Conservation (phyloP, 2,329 filamentous ascomycete species). For the Botrytis aclada region DNA sequence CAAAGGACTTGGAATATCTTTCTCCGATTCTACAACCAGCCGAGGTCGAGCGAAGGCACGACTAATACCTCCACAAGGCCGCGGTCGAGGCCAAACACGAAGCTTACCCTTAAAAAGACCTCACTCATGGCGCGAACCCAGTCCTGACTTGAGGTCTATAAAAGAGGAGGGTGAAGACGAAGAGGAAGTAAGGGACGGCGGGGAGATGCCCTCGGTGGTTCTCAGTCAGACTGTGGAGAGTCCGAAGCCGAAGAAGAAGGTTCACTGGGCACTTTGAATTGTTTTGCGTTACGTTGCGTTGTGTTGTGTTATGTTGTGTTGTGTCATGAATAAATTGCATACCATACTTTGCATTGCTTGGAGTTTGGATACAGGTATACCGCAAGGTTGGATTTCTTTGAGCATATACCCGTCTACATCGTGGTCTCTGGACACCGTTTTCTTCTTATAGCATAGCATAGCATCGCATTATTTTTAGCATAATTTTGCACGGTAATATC, state of each 20-base stretch:
- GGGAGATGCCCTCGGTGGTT: slow-evolving; percentile 17
- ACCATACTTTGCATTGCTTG: slow-evolving; percentile 23
- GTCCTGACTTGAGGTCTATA: slow-evolving; percentile 36
- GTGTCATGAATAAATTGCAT: slow-evolving; percentile 24
- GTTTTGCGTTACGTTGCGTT: too few relatives aligned
- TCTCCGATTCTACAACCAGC: slow-evolving; percentile 24
- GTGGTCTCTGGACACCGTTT: background rate
- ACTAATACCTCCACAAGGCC: slow-evolving; percentile 21
- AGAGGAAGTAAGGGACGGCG: slow-evolving; percentile 10
- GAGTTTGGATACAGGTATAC: slow-evolving; percentile 20
- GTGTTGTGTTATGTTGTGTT: slow-evolving; percentile 16
- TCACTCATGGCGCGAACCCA: slow-evolving; percentile 36
- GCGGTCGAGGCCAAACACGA: slow-evolving; percentile 31
- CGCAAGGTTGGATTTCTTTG: slow-evolving; percentile 6
- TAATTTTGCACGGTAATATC: background rate
- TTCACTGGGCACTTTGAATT: slow-evolving; percentile 35
- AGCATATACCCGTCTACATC: background rate
- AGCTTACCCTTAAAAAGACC: slow-evolving; percentile 31
- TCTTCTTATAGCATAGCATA: background rate
- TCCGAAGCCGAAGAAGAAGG: slow-evolving; percentile 35
- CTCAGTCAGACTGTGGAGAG: slow-evolving; percentile 19
- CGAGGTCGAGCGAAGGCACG: slow-evolving; percentile 33
- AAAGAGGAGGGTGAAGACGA: slow-evolving; percentile 33
- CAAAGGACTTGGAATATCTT: slow-evolving; percentile 31
- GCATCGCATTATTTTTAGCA: background rate